Base-by-base conservation (phyloP, 495 filamentous ascomycete species). In the Friedmanniomyces simplex region DNA sequence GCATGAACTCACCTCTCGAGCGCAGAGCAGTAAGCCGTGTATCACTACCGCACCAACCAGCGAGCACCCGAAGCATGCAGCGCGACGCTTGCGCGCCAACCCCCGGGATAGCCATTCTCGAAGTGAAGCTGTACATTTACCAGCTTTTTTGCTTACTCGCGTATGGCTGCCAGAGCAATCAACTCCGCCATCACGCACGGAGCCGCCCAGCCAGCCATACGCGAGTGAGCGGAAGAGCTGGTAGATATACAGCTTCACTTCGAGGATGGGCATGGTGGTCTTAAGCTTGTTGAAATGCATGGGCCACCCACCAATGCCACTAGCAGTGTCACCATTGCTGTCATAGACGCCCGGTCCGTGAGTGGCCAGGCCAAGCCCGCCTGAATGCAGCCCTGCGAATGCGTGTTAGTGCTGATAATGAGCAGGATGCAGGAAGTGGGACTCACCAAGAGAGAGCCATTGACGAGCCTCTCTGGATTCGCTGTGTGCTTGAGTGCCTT, bases 271-370 rank as follows among this genome's bases (percentile, higher is more conserved):
- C 93, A 97, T 97, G 14, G 93, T 96, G 6, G 93, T 95, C 81
- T 97, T 99, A 81, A 97, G 82, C 77, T 97, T 98, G 77, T 95
- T 96, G 79, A 97, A 97, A 74, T 95, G 96, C 48, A 94, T 81
- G 45, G 93, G 96, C n/a, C n/a, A n/a, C n/a, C n/a, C n/a, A n/a
- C n/a, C n/a, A n/a, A n/a, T n/a, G n/a, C n/a, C n/a, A n/a, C n/a
- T n/a, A n/a, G n/a, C n/a, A n/a, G n/a, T n/a, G 20, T 94, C 94
- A 55, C 94, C 82, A 71, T 97, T 32, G 28, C 28, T 32, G 28
- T 32, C 3, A 10, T 32, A 32, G 28, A 32, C 28, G 10, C 4
- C 28, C 28, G 28, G 28, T 3, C 28, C 18, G 5, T 20, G 39
- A 43, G 39, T 5, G 14, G 39, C 4, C 14, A 43, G 39, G 34